Conservation (phyloP, 1,284 basidiomycete species). For the Trametes sp. region DNA sequence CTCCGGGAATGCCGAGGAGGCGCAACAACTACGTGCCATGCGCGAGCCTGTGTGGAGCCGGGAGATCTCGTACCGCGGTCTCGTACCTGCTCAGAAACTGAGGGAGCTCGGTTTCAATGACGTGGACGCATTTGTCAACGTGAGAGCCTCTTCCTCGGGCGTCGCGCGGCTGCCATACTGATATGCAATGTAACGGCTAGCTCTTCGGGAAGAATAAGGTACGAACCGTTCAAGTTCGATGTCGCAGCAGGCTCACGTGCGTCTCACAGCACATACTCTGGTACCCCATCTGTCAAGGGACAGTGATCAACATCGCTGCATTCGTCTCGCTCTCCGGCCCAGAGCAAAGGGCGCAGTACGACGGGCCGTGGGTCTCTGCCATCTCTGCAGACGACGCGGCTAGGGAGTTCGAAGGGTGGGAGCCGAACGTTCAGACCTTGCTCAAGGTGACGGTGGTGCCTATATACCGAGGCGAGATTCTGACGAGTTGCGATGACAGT, state of each 20-base stretch:
- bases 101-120: constrained; percentile 16
- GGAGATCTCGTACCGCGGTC: constrained; percentile 25
- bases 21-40: background rate
- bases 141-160: background rate
- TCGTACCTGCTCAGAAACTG: constrained; percentile 17
- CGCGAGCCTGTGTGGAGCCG: constrained; percentile 31
- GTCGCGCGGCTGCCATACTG: background rate
- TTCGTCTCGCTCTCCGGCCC: constrained; percentile 49
- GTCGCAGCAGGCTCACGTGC: background rate
- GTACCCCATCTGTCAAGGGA: constrained; percentile 56
- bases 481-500: constrained; percentile 46
- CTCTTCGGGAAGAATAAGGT: background rate
- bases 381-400: background rate
- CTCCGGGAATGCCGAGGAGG: background rate
- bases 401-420: background rate
- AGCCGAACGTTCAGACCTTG: background rate
- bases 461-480: background rate
- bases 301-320: constrained; percentile 56
- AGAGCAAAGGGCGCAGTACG: background rate
- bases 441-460: background rate
- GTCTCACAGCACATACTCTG: constrained; percentile 54
- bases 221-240: background rate
- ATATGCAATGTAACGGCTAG: background rate
- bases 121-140: background rate
- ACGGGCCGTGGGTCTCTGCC: background rate